Base-by-base conservation (phyloP, 2,329 filamentous ascomycete species). In the Aspergillus udagawae region DNA sequence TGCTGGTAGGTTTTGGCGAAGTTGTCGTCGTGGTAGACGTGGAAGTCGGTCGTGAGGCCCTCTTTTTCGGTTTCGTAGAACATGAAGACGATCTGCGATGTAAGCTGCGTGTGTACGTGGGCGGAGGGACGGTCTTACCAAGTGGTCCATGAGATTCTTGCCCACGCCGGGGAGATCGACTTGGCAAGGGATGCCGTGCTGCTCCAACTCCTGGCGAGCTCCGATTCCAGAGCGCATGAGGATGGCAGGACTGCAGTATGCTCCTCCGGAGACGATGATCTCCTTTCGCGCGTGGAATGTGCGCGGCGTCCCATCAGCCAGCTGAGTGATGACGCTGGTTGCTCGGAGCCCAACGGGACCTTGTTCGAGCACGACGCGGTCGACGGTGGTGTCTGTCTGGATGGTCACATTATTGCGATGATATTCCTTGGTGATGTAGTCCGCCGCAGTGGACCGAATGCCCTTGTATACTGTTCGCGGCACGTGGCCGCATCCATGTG, bases 1-100 rank as follows among this genome's bases (percentile, higher is more conserved):
- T 82, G 75, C 12, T 76, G 69, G 63, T 83, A 82, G 0, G 82
- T 78, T 53, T 79, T 79, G 12, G 74, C 73, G 20, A 82, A 73
- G 27, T 79, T 81, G 60, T 83, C 75, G 35, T 76, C 77, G 59
- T 85, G 83, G 69, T 84, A 83, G 45, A 83, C 77, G n/a, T 80
- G 75, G 56, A 81, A 70, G 67, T 87, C 85, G 50, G 75, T 83
- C 14, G 84, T 86, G 14, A 85, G 63, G 2, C 77, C 78, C 21
- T 76, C 69, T 53, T 80, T 74, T 12, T 76, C 77, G 2, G 83
- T 80, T 70, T 86, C 81, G 67, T 87, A 87, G 68, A 83, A 87
- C 54, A 83, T 81, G 67, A 86, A 85, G 49, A 80, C 76, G 27
- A 82, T 81, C 75, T 81, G 27, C n/a, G 12, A 10, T 2, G 5